phyloP scores from a whole-genome alignment of 2,329 filamentous ascomycete genomes.

The Scleromitrula shiraiana region DNA sequence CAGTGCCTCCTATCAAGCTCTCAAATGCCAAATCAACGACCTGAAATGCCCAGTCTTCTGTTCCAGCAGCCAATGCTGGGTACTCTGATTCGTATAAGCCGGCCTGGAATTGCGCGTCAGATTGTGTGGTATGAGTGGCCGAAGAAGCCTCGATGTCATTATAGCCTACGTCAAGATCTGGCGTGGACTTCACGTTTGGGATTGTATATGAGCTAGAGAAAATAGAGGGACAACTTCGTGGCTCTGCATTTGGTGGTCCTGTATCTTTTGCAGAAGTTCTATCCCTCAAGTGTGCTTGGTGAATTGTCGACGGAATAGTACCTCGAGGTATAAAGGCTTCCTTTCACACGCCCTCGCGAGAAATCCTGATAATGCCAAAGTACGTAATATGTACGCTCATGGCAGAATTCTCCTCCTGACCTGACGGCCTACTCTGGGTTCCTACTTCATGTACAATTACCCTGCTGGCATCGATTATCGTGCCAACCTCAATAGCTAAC shows the following conservation, averaged over 20 bases:
- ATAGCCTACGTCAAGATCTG: no score
- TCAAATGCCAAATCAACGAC: conserved; percentile 31
- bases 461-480: conserved; percentile 12
- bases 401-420: conserved; percentile 6
- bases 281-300: not conserved
- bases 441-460: conserved; percentile 12
- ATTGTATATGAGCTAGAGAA: no score
- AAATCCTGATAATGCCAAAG: conserved; percentile 29
- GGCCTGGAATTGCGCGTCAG: no score
- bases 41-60: conserved; percentile 31
- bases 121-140: no score
- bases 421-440: not conserved
- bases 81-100: no score
- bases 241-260: not conserved
- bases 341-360: conserved; percentile 13
- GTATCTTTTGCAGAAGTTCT: not conserved
- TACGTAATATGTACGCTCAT: conserved; percentile 23
- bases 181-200: no score
- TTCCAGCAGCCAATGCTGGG: conserved; percentile 17
- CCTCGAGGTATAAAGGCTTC: conserved; percentile 1
- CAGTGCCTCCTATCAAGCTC: conserved; percentile 12
- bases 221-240: no score
- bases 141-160: no score
- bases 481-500: conserved; percentile 29
- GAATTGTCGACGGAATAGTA: not conserved